Conservation (phyloP, 139 green algal genomes). For the Asterochloris erici region DNA sequence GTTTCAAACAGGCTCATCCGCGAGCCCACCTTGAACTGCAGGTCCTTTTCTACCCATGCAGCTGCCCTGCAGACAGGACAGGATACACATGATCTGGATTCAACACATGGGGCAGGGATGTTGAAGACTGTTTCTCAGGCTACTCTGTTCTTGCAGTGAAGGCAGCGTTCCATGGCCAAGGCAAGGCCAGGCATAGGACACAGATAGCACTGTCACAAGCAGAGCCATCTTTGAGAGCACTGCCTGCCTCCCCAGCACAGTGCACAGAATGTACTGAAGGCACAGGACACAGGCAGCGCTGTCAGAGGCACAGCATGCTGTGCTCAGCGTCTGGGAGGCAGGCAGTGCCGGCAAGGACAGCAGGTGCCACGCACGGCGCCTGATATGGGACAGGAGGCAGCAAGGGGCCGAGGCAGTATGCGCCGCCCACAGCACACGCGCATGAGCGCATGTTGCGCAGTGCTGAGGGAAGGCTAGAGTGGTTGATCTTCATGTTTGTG, state of each 20-base stretch:
- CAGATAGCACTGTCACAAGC: too few relatives aligned
- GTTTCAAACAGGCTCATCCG: constrained; percentile 52
- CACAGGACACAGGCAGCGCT: too few relatives aligned
- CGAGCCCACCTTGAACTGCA: background rate
- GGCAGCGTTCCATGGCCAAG: background rate
- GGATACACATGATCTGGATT: background rate
- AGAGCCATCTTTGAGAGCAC: too few relatives aligned
- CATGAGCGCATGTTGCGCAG: background rate
- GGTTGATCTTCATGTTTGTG: background rate
- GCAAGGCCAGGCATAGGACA: background rate
- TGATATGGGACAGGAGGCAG: background rate
- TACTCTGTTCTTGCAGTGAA: background rate
- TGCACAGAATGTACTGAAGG: too few relatives aligned
- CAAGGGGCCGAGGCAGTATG: background rate
- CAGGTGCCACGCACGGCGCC: too few relatives aligned
- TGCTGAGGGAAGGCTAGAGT: background rate
- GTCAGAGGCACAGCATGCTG: too few relatives aligned
- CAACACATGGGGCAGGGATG: background rate
- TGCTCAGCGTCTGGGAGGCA: too few relatives aligned
- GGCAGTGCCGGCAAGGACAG: too few relatives aligned
- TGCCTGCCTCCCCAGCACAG: too few relatives aligned
- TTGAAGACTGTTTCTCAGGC: background rate
- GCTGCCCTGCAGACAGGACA: constrained; percentile 43
- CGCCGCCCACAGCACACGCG: background rate
- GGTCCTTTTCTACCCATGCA: background rate